A percentile compares a stretch with the other conserved stretches of the same genome.
phyloP scores from a whole-genome alignment of 139 green algal species.

The Auxenochlorella pyrenoidosa region DNA sequence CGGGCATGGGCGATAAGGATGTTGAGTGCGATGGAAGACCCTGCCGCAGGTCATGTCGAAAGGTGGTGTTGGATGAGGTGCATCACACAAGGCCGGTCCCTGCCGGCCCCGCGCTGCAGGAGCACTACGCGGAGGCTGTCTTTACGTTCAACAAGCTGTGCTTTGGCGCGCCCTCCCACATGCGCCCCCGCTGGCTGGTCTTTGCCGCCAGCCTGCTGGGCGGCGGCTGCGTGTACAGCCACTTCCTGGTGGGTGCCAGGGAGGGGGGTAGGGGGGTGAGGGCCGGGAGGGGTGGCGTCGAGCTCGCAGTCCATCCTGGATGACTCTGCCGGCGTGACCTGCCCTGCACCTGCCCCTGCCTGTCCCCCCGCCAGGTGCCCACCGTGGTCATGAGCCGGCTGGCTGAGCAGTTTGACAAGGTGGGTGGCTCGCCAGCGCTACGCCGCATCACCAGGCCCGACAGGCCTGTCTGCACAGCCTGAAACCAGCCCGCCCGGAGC shows the following conservation, averaged over 20 bases:
- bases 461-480: too few relatives aligned
- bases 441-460: too few relatives aligned
- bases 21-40: too few relatives aligned
- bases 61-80: too few relatives aligned
- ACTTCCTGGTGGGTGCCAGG: background rate
- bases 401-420: slow-evolving; percentile 34
- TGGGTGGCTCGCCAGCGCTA: background rate
- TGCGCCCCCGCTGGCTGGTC: slow-evolving; percentile 33
- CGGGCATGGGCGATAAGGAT: too few relatives aligned
- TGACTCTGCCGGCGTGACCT: too few relatives aligned
- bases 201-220: slow-evolving; percentile 14
- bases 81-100: too few relatives aligned
- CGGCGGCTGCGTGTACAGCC: slow-evolving; percentile 26
- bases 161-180: slow-evolving; percentile 1
- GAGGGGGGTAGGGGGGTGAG: too few relatives aligned
- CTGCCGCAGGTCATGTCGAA: too few relatives aligned
- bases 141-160: slow-evolving; percentile 19
- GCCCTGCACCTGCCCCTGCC: background rate
- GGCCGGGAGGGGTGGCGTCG: too few relatives aligned
- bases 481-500: too few relatives aligned
- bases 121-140: background rate
- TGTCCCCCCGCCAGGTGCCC: background rate
- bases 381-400: slow-evolving; percentile 31
- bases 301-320: too few relatives aligned
- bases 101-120: background rate